These are phyloP conservation scores for Aegilops longissima DNA, from an alignment of 176 grass and related monocot species.

Conservation along the genomic window DNA sequence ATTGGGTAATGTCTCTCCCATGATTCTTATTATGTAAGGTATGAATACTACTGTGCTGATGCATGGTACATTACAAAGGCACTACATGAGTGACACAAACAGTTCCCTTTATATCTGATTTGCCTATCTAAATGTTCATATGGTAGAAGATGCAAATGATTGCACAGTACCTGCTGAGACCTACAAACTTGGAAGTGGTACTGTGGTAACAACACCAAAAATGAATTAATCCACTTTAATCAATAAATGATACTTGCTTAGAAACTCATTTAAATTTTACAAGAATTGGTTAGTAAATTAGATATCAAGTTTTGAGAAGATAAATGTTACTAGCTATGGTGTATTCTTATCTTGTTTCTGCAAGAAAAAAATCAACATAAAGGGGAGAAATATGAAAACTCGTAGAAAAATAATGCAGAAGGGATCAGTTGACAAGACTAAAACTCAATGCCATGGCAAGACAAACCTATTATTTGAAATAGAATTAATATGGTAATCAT, in stretches of 20 bases:
- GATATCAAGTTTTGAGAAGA: conserved; percentile 19
- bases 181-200: conserved; percentile 8
- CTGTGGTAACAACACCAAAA: neutral
- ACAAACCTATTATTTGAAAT: conserved; percentile 90
- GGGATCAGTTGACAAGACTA: neutral
- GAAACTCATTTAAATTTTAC: neutral
- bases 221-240: conserved; percentile 6
- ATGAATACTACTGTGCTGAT: conserved; percentile 4
- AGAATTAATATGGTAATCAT: conserved; percentile 97
- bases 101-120: conserved; percentile 7
- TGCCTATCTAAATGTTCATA: neutral
- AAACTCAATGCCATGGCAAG: neutral
- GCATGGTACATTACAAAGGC: neutral
- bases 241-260: conserved; percentile 5
- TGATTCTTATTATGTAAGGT: neutral
- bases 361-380: neutral
- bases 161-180: neutral
- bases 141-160: neutral
- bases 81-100: neutral
- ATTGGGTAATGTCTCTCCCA: neutral
- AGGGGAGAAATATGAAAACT: neutral
- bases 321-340: neutral
- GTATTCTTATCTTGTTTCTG: neutral
- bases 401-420: neutral
- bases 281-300: neutral